phyloP scores from a whole-genome alignment of 345 rosid genomes.

The Arabidopsis thaliana region TAIR10.1 NC_003071.7:9550501-9551000 shows the following conservation, averaged over 20 bases:
- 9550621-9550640: too few species aligned
- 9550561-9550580: slow-evolving; percentile 11
- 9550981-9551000: slow-evolving; percentile 12
- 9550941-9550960: slow-evolving; percentile 11
- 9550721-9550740: neutral
- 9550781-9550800: neutral
- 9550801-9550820: neutral
- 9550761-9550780: neutral
- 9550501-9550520: neutral
- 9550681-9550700: neutral
- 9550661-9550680: neutral
- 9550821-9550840: slow-evolving; percentile 1
- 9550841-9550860: slow-evolving; percentile 30
- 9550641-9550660: neutral
- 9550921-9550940: slow-evolving; percentile 14
- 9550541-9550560: slow-evolving; percentile 32
- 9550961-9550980: slow-evolving; percentile 25
- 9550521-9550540: slow-evolving; percentile 29
- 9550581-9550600: too few species aligned
- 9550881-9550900: slow-evolving; percentile 23
- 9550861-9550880: slow-evolving; percentile 17
- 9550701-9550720: neutral
- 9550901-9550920: slow-evolving; percentile 17
- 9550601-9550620: too few species aligned
- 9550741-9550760: neutral